Conservation (phyloP, 148 eudicot genomes). For the Tetragonia tetragonoides region DNA sequence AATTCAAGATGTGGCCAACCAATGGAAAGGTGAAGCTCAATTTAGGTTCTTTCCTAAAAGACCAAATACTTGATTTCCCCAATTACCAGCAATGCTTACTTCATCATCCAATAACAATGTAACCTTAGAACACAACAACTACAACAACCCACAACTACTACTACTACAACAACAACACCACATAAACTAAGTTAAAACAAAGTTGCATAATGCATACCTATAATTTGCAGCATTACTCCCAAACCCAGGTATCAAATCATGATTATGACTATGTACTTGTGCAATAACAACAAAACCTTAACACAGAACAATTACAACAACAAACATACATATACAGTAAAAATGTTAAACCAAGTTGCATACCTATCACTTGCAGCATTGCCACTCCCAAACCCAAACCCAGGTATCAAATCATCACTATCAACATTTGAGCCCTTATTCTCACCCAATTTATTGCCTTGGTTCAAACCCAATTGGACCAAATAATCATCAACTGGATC, state of each 20-base stretch:
- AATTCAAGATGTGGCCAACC: neutral
- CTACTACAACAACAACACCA: too few species aligned
- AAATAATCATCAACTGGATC: conserved; percentile 54
- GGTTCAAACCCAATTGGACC: conserved; percentile 29
- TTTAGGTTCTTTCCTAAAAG: neutral
- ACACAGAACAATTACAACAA: neutral
- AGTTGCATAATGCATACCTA: too few species aligned
- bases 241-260: too few species aligned
- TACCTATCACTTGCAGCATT: conserved; percentile 38
- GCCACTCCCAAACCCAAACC: conserved; percentile 56
- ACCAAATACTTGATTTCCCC: neutral
- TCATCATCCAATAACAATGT: neutral
- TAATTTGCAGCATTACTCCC: too few species aligned
- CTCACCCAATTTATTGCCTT: conserved; percentile 13
- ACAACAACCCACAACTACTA: too few species aligned
- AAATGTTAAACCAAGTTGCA: conserved; percentile 11
- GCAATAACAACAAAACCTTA: neutral
- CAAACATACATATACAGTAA: neutral
- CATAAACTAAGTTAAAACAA: too few species aligned
- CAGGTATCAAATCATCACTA: conserved; percentile 57
- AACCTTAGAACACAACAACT: too few species aligned
- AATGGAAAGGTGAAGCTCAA: neutral
- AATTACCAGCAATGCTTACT: neutral
- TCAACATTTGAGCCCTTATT: conserved; percentile 31
- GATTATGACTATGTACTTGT: neutral